These are phyloP conservation scores for Vigna unguiculata DNA, from an alignment of 306 rosid species.

Conservation along the genomic window DNA sequence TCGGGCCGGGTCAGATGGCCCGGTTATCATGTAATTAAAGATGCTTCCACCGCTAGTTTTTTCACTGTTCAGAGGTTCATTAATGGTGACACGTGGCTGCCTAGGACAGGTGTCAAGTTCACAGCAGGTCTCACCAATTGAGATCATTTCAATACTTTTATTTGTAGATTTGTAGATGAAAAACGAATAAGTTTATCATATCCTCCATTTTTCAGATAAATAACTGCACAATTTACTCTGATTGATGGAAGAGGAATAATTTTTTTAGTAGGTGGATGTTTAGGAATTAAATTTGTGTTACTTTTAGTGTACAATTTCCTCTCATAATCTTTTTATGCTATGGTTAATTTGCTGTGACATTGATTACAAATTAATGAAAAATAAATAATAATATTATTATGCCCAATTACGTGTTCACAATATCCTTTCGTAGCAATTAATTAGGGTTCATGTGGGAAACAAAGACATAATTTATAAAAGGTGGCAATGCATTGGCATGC, in stretches of 20 bases:
- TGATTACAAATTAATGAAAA: too few relatives aligned
- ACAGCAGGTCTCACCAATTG: slow-evolving; percentile 59
- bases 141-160: neutral
- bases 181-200: neutral
- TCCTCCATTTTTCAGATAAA: slow-evolving; percentile 27
- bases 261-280: neutral
- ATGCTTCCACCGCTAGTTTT: slow-evolving; percentile 54
- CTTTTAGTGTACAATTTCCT: too few relatives aligned
- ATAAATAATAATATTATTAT: too few relatives aligned
- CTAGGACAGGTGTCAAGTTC: slow-evolving; percentile 69
- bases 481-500: too few relatives aligned
- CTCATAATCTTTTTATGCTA: too few relatives aligned
- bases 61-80: slow-evolving; percentile 65
- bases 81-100: slow-evolving; percentile 73
- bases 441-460: too few relatives aligned
- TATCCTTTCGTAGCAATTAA: too few relatives aligned
- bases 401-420: too few relatives aligned
- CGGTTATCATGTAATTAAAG: slow-evolving; percentile 67
- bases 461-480: too few relatives aligned
- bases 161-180: neutral
- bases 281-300: slow-evolving; percentile 11
- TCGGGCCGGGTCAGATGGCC: slow-evolving; percentile 70
- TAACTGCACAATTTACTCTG: slow-evolving; percentile 25
- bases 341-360: too few relatives aligned
- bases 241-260: slow-evolving; percentile 22